Evolutionary conservation across 2,329 filamentous ascomycete genomes (phyloP).

Genomic region (Alternaria hordeiaustralica): DNA sequence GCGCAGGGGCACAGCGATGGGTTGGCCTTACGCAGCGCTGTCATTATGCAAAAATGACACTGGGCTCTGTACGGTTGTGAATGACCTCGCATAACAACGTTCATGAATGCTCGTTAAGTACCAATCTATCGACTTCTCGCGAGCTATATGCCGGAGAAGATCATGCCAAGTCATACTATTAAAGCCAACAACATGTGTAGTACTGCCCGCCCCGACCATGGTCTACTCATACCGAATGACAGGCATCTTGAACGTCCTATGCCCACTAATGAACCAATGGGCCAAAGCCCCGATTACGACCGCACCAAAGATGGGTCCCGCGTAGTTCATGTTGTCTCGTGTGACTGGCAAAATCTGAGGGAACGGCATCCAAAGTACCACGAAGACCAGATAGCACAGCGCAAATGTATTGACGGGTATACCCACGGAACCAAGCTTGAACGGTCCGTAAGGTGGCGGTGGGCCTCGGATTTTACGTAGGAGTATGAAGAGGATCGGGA

Average conservation of each 20-base stretch:
- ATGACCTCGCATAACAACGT: no score
- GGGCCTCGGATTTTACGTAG: conserved; percentile 26
- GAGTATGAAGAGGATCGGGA: conserved; percentile 39
- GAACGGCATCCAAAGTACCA: conserved; percentile 42
- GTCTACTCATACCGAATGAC: conserved; percentile 28
- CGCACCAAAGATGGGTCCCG: conserved; percentile 36
- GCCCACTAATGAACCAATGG: conserved; percentile 28
- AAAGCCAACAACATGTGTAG: neutral
- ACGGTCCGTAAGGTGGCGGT: conserved; percentile 33
- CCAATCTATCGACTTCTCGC: neutral
- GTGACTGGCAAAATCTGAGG: conserved; percentile 35
- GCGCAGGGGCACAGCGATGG: neutral
- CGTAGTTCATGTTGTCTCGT: conserved; percentile 41
- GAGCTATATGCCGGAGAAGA: neutral
- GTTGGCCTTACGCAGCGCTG: neutral
- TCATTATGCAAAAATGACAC: neutral
- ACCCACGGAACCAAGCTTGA: conserved; percentile 35
- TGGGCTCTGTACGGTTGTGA: neutral
- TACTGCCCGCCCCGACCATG: neutral
- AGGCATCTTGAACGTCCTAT: conserved; percentile 31
- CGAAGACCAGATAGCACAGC: conserved; percentile 32
- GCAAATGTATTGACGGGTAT: conserved; percentile 34
- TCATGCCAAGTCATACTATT: neutral
- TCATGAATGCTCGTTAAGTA: neutral
- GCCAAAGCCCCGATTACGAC: conserved; percentile 30